Conservation (phyloP, 2,329 filamentous ascomycete genomes). For the Tolypocladium paradoxum region DNA sequence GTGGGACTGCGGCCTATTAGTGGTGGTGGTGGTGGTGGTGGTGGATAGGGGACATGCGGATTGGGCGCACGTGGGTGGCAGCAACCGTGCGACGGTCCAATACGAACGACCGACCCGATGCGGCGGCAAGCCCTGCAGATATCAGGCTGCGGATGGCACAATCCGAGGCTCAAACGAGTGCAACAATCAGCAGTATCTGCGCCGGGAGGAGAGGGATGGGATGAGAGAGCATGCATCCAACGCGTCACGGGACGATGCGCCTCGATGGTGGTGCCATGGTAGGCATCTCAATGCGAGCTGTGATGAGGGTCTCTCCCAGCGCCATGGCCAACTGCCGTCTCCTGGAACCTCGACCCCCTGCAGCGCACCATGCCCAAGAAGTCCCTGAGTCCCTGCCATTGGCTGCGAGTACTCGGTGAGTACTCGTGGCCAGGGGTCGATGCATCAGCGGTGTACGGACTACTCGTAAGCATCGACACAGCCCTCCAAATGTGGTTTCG, state of each 20-base stretch:
- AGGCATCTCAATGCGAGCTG: background rate
- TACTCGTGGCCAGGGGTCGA: no score
- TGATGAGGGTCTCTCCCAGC: background rate
- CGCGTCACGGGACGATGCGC: background rate
- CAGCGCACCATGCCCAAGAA: background rate
- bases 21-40: background rate
- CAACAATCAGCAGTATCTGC: background rate
- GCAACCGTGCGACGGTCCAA: background rate
- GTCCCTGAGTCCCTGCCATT: no score
- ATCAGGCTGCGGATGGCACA: background rate
- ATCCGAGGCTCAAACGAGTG: background rate
- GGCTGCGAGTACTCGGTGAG: no score
- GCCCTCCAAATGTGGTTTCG: no score
- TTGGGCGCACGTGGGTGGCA: background rate
- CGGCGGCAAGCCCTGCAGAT: background rate
- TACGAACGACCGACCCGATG: background rate
- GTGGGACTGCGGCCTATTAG: no score
- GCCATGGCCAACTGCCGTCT: background rate
- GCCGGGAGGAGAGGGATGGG: background rate
- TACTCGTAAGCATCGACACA: no score
- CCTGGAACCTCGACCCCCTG: background rate
- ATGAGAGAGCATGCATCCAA: background rate
- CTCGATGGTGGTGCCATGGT: background rate
- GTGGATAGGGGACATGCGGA: background rate
- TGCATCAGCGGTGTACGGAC: no score